phyloP scores from a whole-genome alignment of 1,284 basidiomycete genomes.

The Stygiomarasmius scandens region DNA sequence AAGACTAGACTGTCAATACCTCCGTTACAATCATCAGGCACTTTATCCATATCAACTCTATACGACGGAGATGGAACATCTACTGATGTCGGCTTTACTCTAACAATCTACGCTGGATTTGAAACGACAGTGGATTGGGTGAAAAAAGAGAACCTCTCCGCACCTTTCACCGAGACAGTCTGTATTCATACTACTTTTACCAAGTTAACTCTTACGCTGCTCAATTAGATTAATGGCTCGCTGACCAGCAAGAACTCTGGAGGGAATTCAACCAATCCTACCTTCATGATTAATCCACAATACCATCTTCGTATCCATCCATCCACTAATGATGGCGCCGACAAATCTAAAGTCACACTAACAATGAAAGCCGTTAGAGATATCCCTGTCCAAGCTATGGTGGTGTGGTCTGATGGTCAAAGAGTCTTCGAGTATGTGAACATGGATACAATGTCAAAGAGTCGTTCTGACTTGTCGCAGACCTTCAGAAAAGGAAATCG shows the following conservation, averaged over 20 bases:
- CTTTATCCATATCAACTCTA: conserved; percentile 58
- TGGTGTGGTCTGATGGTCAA: conserved; percentile 76
- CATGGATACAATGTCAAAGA: background rate
- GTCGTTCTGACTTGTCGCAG: conserved; percentile 33
- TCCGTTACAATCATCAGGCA: conserved; percentile 37
- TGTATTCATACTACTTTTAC: conserved; percentile 16
- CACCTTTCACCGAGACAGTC: conserved; percentile 51
- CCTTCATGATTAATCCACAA: conserved; percentile 91
- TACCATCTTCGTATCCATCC: conserved; percentile 68
- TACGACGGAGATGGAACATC: conserved; percentile 73
- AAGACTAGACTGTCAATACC: conserved; percentile 38
- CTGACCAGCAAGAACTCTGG: conserved; percentile 79
- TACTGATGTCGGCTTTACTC: conserved; percentile 63
- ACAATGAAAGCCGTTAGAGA: conserved; percentile 62
- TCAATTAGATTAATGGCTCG: conserved; percentile 55
- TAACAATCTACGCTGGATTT: conserved; percentile 56
- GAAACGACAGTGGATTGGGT: conserved; percentile 53
- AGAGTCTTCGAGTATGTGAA: conserved; percentile 71
- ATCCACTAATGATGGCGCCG: conserved; percentile 20
- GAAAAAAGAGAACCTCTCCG: conserved; percentile 30
- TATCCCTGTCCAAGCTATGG: conserved; percentile 74
- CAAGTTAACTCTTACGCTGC: background rate
- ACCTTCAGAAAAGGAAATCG: conserved; percentile 66
- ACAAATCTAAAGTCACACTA: conserved; percentile 52
- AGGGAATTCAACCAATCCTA: conserved; percentile 78